A percentile compares a stretch with the other conserved stretches of the same genome.
Conservation (phyloP, 345 rosid species). For the Camelina sativa region DNA sequence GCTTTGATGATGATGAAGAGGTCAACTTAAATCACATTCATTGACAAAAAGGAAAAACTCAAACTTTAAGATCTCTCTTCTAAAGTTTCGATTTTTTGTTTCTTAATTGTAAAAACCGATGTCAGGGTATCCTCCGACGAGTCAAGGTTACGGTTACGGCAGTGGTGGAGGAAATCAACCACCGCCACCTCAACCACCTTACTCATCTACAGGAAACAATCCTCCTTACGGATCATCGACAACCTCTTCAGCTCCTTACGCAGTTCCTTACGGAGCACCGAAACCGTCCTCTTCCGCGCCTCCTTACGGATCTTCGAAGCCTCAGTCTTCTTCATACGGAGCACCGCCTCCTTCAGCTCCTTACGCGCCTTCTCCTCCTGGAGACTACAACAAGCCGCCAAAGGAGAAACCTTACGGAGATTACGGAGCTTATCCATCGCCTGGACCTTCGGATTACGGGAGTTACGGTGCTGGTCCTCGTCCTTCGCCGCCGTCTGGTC, state of each 20-base stretch:
- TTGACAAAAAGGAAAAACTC: background rate
- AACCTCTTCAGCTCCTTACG: slow-evolving; percentile 46
- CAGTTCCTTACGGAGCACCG: slow-evolving; percentile 45
- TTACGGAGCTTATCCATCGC: slow-evolving; percentile 46
- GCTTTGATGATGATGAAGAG: background rate
- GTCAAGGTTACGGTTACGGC: slow-evolving; percentile 68
- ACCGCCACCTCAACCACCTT: slow-evolving; percentile 45
- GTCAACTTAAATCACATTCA: slow-evolving; percentile 28
- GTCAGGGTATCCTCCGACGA: slow-evolving; percentile 48
- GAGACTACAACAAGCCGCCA: slow-evolving; percentile 63
- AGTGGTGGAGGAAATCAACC: slow-evolving; percentile 50
- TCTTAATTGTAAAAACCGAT: slow-evolving; percentile 13
- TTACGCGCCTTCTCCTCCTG: slow-evolving; percentile 49
- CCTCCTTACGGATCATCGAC: slow-evolving; percentile 42
- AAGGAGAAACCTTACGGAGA: slow-evolving; percentile 62
- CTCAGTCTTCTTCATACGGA: slow-evolving; percentile 40
- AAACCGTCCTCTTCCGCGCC: slow-evolving; percentile 43
- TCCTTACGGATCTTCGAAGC: slow-evolving; percentile 16
- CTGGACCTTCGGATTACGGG: slow-evolving; percentile 29
- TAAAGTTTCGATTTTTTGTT: background rate
- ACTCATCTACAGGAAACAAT: slow-evolving; percentile 41
- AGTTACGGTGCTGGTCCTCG: slow-evolving; percentile 47
- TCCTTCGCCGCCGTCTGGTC: slow-evolving; percentile 35
- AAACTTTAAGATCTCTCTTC: slow-evolving; percentile 3
- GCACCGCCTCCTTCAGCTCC: slow-evolving; percentile 54